Evolutionary conservation across 192 early-diverging fungal species (phyloP), one percentile per base, ranked within the genome.

Genomic region (Allomyces arbusculus): DNA sequence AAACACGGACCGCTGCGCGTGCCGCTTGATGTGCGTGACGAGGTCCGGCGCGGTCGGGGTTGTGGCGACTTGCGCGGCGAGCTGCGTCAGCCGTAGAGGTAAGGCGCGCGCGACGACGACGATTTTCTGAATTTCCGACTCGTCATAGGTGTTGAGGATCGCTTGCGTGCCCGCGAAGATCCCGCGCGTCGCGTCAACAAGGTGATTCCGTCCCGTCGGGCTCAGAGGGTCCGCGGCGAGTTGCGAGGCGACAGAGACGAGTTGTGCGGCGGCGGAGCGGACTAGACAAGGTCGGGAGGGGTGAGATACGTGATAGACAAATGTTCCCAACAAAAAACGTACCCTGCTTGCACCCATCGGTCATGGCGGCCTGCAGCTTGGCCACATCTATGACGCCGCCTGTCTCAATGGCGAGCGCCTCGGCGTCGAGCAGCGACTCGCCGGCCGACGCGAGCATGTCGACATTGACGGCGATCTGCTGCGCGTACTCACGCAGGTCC

Each of bases 121-220:
- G 65, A 79, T 74, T 26, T 74, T 72, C 23, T 75, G 75, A 20
- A 78, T 71, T 71, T 82, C 80, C 12, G 72, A 66, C 45, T 79
- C 77, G 63, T 82, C 80, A 50, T 73, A 72, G 0, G 69, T 69
- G 64, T 69, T 68, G 28, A 82, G 77, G 10, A 82, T 70, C 5
- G 64, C 11, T 16, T 74, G 70, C 10, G 78, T 80, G 40, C 77
- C 78, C 8, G 61, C n/a, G 22, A 82, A 70, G 58, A 82, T 80
- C 23, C 80, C 80, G 63, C 77, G 76, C 22, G 80, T 76, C 40
- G 73, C 71, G 14, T 80, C 77, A 6, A 82, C 65, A 2, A 82
- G 69, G 23, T 66, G 44, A 10, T 63, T 43, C 12, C 78, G 71
- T 8, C 80, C 80, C 44, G 45, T 22, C 24, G 69, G 26, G 19